Conservation (phyloP, 2,329 filamentous ascomycete genomes). For the Lachnum nothofagi region DNA sequence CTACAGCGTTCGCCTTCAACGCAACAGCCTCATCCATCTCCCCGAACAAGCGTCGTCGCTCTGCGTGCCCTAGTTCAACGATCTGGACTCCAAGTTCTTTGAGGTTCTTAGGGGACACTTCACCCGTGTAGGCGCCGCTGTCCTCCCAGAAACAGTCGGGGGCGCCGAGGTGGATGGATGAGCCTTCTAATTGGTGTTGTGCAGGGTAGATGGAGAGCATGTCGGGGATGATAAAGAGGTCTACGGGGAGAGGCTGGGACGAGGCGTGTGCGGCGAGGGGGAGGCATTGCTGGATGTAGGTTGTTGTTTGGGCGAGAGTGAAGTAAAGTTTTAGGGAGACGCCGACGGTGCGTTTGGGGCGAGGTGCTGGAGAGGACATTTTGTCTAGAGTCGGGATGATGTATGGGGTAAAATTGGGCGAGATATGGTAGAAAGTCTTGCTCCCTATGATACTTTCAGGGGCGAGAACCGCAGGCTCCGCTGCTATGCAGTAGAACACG, state of each 20-base stretch:
- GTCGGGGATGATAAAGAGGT: conserved; percentile 75
- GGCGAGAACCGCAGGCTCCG: too few relatives aligned
- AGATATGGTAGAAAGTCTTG: too few relatives aligned
- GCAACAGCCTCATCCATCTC: conserved; percentile 68
- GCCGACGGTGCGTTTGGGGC: conserved; percentile 55
- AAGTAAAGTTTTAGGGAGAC: conserved; percentile 81
- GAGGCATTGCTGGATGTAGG: conserved; percentile 50
- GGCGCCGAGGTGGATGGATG: conserved; percentile 61
- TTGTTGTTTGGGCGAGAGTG: conserved; percentile 55
- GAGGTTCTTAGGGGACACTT: conserved; percentile 66
- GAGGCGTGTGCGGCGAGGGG: conserved; percentile 39
- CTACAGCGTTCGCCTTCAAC: conserved; percentile 64
- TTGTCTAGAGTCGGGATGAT: too few relatives aligned
- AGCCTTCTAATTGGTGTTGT: conserved; percentile 25
- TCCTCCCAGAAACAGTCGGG: conserved; percentile 71
- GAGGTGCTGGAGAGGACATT: too few relatives aligned
- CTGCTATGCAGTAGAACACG: too few relatives aligned
- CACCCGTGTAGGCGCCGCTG: conserved; percentile 69
- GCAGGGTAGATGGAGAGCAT: conserved; percentile 49
- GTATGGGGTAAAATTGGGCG: too few relatives aligned
- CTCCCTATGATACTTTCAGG: too few relatives aligned
- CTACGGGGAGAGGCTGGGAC: conserved; percentile 43
- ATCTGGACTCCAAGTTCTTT: conserved; percentile 63
- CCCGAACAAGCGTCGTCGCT: conserved; percentile 65
- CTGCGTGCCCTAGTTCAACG: conserved; percentile 77